Conservation (phyloP, 1,284 basidiomycete species). For the Apiotrichum gracile region DNA sequence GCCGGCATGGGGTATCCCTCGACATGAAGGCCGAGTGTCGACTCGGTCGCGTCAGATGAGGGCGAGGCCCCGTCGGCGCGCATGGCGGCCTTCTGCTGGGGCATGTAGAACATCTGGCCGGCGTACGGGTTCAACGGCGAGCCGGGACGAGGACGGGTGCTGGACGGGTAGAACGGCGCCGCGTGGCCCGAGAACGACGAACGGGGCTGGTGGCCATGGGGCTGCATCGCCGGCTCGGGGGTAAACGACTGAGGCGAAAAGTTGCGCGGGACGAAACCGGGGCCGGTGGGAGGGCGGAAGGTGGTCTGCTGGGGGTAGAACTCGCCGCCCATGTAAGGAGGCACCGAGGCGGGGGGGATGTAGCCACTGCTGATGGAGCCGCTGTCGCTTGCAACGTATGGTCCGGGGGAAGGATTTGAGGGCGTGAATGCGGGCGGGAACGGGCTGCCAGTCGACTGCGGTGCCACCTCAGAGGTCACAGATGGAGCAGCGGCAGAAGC, state of each 20-base stretch:
- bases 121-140: conserved; percentile 29
- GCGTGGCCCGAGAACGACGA: conserved; percentile 22
- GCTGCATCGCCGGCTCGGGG: conserved; percentile 9
- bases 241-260: conserved; percentile 13
- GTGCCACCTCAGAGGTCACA: neutral
- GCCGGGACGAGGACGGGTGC: conserved; percentile 7
- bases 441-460: conserved; percentile 5
- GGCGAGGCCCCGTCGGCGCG: conserved; percentile 9
- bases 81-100: conserved; percentile 21
- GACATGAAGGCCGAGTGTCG: neutral
- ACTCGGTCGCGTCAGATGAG: conserved; percentile 7
- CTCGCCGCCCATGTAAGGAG: conserved; percentile 52
- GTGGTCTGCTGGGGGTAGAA: conserved; percentile 60
- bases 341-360: conserved; percentile 3
- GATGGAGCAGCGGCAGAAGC: neutral
- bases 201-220: conserved; percentile 10
- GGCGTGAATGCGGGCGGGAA: conserved; percentile 14
- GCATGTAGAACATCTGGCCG: conserved; percentile 24
- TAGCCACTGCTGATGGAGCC: conserved; percentile 26
- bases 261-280: conserved; percentile 7
- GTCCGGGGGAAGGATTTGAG: conserved; percentile 14
- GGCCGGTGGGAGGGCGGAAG: conserved; percentile 29
- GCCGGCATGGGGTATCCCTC: conserved; percentile 5
- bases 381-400: conserved; percentile 24
- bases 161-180: neutral